These are phyloP conservation scores for Lantana camara DNA, from an alignment of 257 asterid genomes.

Conservation along the genomic window DNA sequence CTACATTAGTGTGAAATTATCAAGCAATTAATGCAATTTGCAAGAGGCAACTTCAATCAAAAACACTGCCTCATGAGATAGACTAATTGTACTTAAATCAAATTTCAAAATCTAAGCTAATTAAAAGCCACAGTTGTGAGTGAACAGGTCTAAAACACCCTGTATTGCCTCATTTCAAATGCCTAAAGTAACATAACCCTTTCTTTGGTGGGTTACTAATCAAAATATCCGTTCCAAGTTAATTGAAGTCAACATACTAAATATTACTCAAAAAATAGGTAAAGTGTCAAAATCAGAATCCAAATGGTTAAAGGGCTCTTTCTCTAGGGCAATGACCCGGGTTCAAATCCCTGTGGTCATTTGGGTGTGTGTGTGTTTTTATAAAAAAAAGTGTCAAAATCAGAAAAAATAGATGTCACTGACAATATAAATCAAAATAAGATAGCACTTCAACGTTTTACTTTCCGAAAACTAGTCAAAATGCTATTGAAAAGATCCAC, in stretches of 20 bases:
- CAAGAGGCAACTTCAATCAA: neutral
- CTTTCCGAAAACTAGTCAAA: slow-evolving; percentile 6
- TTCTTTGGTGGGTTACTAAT: slow-evolving; percentile 24
- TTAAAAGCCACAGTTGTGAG: slow-evolving; percentile 8
- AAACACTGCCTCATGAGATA: slow-evolving; percentile 8
- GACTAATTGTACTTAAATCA: slow-evolving; percentile 17
- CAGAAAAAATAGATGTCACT: slow-evolving; percentile 26
- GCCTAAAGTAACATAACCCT: slow-evolving; percentile 15
- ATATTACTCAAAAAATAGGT: slow-evolving; percentile 12
- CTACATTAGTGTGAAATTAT: slow-evolving; percentile 9
- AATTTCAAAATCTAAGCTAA: slow-evolving; percentile 23
- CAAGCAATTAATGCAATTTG: slow-evolving; percentile 13
- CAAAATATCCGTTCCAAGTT: slow-evolving; percentile 16
- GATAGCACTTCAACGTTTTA: slow-evolving; percentile 23
- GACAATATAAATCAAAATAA: slow-evolving; percentile 29
- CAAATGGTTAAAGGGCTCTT: too few relatives aligned
- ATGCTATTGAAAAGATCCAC: neutral
- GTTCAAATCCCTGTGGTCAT: too few relatives aligned
- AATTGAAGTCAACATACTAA: slow-evolving; percentile 21
- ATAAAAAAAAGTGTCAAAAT: slow-evolving; percentile 35
- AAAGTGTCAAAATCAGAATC: slow-evolving; percentile 31
- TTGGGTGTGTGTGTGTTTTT: too few relatives aligned
- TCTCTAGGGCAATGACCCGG: too few relatives aligned
- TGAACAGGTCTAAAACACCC: slow-evolving; percentile 22
- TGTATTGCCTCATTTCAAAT: slow-evolving; percentile 3